Base-by-base conservation (phyloP, 2,329 filamentous ascomycete species). In the Diaporthe nobilis region DNA sequence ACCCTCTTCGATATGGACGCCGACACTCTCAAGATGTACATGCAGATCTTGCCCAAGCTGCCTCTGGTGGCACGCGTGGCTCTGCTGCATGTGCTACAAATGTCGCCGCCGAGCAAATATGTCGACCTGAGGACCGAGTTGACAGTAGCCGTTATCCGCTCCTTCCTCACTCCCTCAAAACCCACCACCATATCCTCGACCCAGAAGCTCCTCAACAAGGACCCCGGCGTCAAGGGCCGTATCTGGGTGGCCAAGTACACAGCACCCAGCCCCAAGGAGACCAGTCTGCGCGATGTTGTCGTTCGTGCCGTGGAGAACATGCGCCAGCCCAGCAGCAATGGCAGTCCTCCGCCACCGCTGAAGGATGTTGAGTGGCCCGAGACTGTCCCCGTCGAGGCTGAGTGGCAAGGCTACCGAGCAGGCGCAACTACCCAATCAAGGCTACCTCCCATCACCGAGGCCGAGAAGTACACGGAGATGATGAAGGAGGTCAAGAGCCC, bases 231-330 rank as follows among this genome's bases (percentile, higher is more conserved):
- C 81, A 95, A 94, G 81, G 95, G 95, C 4, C 90, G 90, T 60
- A 91, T 97, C 78, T 98, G 96, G 96, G 88, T 98, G 34, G 93
- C 92, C 80, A 93, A 91, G 73, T 92, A 94, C 57, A 90, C 89
- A 0, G 85, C 95, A 22, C 90, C 91, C 0, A 85, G 85, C 3
- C 93, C 92, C 0, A 86, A 90, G 75, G 90, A 86, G 82, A 88
- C 81, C 80, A 89, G 87, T 57, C 81, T 92, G 20, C 85, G 89
- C n/a, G 88, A 93, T 58, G 86, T 88, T 2, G 81, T 95, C 37
- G 85, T 91, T 77, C 84, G 85, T 42, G 89, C 89, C 4, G 90
- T 95, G 60, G 86, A 90, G 34, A 86, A 86, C 1, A 82, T 94
- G 82, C 86, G 86, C 70, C 51, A 67, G n/a, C 51, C 75, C 37